phyloP scores from a whole-genome alignment of 73 alveolate species.

The Paramecium primaurelia region DNA sequence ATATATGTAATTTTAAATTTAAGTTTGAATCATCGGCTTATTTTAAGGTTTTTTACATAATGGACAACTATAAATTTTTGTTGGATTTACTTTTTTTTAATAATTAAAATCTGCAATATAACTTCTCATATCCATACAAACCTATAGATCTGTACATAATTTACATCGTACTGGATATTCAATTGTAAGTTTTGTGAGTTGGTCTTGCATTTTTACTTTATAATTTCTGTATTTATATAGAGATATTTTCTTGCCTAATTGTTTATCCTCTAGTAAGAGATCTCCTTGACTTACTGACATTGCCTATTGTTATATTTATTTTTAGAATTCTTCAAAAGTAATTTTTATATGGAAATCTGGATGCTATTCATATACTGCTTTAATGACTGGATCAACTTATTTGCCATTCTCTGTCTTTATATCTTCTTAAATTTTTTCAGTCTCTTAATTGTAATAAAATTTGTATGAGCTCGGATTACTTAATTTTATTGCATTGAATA shows the following conservation, averaged over 20 bases:
- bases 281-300: not conserved
- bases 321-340: not conserved
- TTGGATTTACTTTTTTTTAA: not conserved
- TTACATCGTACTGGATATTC: not conserved
- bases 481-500: not conserved
- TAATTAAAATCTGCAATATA: not conserved
- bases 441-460: not conserved
- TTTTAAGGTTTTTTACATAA: not conserved
- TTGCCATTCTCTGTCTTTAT: not conserved
- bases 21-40: not conserved
- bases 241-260: not conserved
- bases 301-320: not conserved
- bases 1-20: not conserved
- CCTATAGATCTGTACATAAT: not conserved
- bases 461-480: not conserved
- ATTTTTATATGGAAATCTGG: not conserved
- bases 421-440: not conserved
- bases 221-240: not conserved
- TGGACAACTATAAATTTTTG: not conserved
- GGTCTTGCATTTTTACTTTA: not conserved
- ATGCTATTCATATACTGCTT: not conserved
- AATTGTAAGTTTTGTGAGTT: not conserved
- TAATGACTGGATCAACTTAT: not conserved
- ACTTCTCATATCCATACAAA: not conserved
- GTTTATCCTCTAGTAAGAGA: not conserved